These are phyloP conservation scores for Lenwebbia sp. DNA, from an alignment of 345 rosid genomes.

Conservation along the genomic window DNA sequence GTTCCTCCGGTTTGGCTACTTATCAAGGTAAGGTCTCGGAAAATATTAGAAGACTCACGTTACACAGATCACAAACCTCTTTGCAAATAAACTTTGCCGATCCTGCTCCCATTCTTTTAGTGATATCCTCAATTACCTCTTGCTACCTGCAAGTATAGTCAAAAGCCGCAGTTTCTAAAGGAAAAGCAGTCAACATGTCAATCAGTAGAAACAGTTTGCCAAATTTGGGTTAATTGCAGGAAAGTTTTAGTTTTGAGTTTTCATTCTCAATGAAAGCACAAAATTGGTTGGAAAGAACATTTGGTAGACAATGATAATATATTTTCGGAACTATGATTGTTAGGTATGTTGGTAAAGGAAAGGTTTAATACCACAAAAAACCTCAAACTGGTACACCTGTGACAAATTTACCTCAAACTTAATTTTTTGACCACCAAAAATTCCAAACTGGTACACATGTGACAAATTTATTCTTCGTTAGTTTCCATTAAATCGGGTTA, in stretches of 20 bases:
- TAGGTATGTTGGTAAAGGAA: background rate
- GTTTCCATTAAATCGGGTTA: too few relatives aligned
- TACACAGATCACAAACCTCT: conserved; percentile 46
- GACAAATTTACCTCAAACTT: too few relatives aligned
- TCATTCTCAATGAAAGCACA: background rate
- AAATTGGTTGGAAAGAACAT: background rate
- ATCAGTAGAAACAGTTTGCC: background rate
- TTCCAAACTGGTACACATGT: too few relatives aligned
- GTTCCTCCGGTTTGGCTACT: background rate
- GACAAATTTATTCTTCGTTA: too few relatives aligned
- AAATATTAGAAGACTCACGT: too few relatives aligned
- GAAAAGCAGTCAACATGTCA: background rate
- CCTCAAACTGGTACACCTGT: too few relatives aligned
- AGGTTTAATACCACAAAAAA: background rate
- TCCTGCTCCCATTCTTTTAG: conserved; percentile 85
- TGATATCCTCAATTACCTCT: conserved; percentile 70
- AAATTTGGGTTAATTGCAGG: too few relatives aligned
- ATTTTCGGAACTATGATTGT: background rate
- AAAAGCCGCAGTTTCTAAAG: background rate
- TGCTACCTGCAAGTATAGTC: conserved; percentile 44
- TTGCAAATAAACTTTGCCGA: conserved; percentile 86
- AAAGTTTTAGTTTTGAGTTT: background rate
- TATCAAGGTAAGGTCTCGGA: background rate
- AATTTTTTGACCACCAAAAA: too few relatives aligned
- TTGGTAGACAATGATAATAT: background rate